Evolutionary conservation across 2,329 filamentous ascomycete species (phyloP), one percentile per base, ranked within the genome.

Genomic region (Lachnellula occidentalis): DNA sequence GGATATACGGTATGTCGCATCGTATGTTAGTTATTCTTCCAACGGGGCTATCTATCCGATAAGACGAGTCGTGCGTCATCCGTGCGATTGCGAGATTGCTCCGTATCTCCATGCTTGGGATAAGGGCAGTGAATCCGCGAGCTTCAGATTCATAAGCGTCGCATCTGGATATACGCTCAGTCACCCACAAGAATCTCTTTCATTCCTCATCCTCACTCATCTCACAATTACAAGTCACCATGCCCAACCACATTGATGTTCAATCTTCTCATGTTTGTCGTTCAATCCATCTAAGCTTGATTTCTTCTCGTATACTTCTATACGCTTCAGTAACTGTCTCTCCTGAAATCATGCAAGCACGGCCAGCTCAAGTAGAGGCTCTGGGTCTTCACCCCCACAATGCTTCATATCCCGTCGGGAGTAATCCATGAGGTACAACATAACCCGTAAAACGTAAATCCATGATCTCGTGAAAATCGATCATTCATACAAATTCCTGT

Each of bases 401-500:
- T 60, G 53, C 58, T 57, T 52, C 50, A 34, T 36, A 24, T 34
- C 46, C 24, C 43, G 15, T 55, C 48, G 51, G 57, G 49, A 53
- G 51, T 27, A 49, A 51, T 43, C 50, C 53, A 51, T 58, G 58
- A 52, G 47, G 49, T 62, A 64, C 61, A 63, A 61, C 54, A 56
- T 62, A 58, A 55, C 31, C 54, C 53, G 45, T 60, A 57, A 63
- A 61, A 54, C 58, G 50, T 61, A 63, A 65, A 57, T 49, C 47
- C 47, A 21, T 65, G 59, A 66, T 64, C 59, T 64, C 65, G 50
- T 66, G 45, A 61, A 61, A 53, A 45, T 57, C 49, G 57, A 62
- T 60, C 60, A 60, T 59, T 65, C 64, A 56, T 66, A 65, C 63
- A 65, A 53, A 55, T 21, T 61, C 58, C 53, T 54, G 57, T 61